phyloP scores from a whole-genome alignment of 2,329 filamentous ascomycete species.

The Penicillium griseofulvum region DNA sequence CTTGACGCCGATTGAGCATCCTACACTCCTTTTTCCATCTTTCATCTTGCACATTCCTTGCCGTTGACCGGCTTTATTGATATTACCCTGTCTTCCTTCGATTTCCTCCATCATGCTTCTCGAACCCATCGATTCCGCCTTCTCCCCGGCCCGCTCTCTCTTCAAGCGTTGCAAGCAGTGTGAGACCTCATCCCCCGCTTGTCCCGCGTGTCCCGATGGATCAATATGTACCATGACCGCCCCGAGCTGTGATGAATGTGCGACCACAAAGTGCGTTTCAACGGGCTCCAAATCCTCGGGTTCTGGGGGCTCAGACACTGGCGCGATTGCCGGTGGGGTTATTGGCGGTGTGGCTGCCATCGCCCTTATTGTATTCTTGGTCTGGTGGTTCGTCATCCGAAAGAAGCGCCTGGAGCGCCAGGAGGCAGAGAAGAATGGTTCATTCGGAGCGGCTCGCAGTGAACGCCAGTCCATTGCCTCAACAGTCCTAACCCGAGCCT shows the following conservation, averaged over 20 bases:
- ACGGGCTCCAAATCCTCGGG: conserved; percentile 6
- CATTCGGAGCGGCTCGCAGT: conserved; percentile 54
- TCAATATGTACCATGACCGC: conserved; percentile 60
- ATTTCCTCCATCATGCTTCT: conserved; percentile 29
- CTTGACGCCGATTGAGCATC: conserved; percentile 35
- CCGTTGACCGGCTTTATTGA: conserved; percentile 24
- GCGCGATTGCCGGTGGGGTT: conserved; percentile 88
- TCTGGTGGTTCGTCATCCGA: conserved; percentile 88
- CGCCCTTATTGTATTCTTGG: conserved; percentile 70
- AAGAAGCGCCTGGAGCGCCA: conserved; percentile 63
- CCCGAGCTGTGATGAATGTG: conserved; percentile 60
- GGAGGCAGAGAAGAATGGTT: conserved; percentile 54
- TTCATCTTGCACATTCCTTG: conserved; percentile 10
- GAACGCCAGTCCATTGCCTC: conserved; percentile 89
- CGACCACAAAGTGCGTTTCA: conserved; percentile 50
- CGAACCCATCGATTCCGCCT: conserved; percentile 20
- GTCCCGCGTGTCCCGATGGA: conserved; percentile 56
- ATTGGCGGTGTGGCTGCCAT: conserved; percentile 78
- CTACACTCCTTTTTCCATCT: conserved; percentile 27
- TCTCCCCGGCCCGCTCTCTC: conserved; percentile 25
- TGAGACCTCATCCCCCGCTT: conserved; percentile 52
- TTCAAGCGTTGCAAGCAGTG: conserved; percentile 56
- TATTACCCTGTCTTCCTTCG: conserved; percentile 2
- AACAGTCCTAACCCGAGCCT: conserved; percentile 90
- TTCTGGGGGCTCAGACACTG: conserved; percentile 62